A percentile compares a stretch with the other conserved stretches of the same genome.
Conservation (phyloP, 805 yeast species). For the Kodamaea jinghongensis region DNA sequence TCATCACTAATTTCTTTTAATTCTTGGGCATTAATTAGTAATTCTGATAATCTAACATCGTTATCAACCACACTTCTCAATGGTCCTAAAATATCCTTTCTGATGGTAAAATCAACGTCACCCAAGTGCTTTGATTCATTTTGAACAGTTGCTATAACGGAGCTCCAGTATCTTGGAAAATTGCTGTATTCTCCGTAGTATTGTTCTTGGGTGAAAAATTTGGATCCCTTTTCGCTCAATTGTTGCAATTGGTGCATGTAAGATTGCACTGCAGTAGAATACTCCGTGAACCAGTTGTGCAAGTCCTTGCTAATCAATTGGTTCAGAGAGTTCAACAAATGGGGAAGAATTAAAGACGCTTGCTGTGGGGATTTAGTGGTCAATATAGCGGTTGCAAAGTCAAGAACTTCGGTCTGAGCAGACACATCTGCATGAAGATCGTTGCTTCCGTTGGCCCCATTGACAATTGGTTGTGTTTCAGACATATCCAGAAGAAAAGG, state of each 20-base stretch:
- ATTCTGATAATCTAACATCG: slow-evolving; percentile 55
- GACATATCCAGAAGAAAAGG: no score
- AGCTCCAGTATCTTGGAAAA: slow-evolving; percentile 44
- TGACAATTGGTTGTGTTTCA: no score
- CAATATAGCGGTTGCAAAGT: slow-evolving; percentile 34
- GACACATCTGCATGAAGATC: no score
- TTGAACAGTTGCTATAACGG: slow-evolving; percentile 51
- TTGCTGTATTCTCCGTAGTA: slow-evolving; percentile 33
- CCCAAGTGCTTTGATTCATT: slow-evolving; percentile 48
- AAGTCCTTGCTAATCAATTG: slow-evolving; percentile 29
- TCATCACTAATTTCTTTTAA: slow-evolving; percentile 35
- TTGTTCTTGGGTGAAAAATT: slow-evolving; percentile 17
- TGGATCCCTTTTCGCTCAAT: slow-evolving; percentile 21
- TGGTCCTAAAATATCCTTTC: slow-evolving; percentile 54
- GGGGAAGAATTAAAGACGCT: slow-evolving; percentile 38
- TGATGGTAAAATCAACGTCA: slow-evolving; percentile 44
- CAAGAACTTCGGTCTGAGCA: slow-evolving; percentile 7
- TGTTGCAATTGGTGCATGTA: slow-evolving; percentile 21
- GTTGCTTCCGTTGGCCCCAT: no score
- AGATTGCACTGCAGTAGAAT: slow-evolving; percentile 13
- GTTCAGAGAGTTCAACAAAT: slow-evolving; percentile 29
- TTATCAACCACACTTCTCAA: slow-evolving; percentile 51
- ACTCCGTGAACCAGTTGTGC: slow-evolving; percentile 33
- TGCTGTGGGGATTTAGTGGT: slow-evolving; percentile 43
- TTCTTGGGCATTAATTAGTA: slow-evolving; percentile 47